Base-by-base conservation (phyloP, 345 rosid species). In the Eucalyptus brandiana region DNA sequence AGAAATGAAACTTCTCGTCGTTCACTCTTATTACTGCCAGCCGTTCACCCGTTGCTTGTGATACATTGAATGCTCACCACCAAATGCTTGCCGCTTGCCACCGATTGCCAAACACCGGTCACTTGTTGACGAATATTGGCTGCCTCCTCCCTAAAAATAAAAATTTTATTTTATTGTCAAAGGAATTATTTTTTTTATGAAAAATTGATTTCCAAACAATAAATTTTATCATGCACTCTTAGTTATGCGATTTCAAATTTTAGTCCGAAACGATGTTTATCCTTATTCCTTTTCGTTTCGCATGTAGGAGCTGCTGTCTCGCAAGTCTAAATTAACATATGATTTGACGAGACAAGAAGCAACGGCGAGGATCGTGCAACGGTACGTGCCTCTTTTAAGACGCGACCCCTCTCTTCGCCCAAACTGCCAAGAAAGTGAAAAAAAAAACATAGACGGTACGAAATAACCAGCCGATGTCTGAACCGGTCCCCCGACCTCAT, bases 91-190 rank as follows among this genome's bases (percentile, higher is more conserved):
- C 9, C 4, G 0, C 24, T 0, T 2, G 9, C 24, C 58, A 2
- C 2, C 2, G 0, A 53, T 53, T 53, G 26, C 26, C 11, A 3
- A 8, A 2, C 58, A 53, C 1, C 1, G 2, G 2, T 19, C 0
- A 1, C 5, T 0, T 21, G 4, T 19, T 8, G 58, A 53, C 2
- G 1, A 5, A 53, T 0, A 4, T 0, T 2, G 1, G 26, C 5
- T 0, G 0, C 26, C 11, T 4, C 11, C 1, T 53, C 4, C 0
- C 0, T 53, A 21, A 1, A 53, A 21, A 53, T 53, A 21, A 8
- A 53, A 19, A 21, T 3, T 21, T 53, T 21, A 53, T 53, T 53
- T 0, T 51, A 1, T 18, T 53, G 7, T n/a, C n/a, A n/a, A n/a
- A n/a, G n/a, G n/a, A n/a, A n/a, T n/a, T n/a, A n/a, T n/a, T n/a